Conservation (phyloP, 768 basidiomycete genomes). For the Cantharellus anzutake region DNA sequence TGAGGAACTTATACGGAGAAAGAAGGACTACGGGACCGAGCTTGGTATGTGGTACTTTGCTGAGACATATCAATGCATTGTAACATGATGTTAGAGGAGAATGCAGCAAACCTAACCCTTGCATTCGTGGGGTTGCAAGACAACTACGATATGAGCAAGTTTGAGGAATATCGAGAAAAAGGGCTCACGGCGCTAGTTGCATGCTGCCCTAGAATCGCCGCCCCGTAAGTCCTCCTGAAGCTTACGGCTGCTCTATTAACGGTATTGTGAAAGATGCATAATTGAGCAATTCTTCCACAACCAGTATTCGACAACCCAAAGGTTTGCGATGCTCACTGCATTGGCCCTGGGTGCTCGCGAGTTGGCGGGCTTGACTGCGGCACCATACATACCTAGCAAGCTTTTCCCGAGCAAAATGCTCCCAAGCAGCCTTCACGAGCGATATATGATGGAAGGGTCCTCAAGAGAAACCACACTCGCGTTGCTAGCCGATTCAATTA, state of each 20-base stretch:
- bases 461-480: slow-evolving; percentile 16
- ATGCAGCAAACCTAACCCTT: slow-evolving; percentile 64
- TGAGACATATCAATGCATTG: not conserved
- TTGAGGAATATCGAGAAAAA: slow-evolving; percentile 56
- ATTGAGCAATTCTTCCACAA: slow-evolving; percentile 89
- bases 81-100: slow-evolving; percentile 48
- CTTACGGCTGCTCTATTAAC: not conserved
- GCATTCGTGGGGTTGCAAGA: slow-evolving; percentile 58
- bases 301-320: slow-evolving; percentile 77
- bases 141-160: slow-evolving; percentile 67
- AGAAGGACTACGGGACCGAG: slow-evolving; percentile 71
- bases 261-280: slow-evolving; percentile 33
- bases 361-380: slow-evolving; percentile 34
- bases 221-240: slow-evolving; percentile 41
- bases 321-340: slow-evolving; percentile 69
- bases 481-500: slow-evolving; percentile 42
- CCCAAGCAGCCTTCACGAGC: slow-evolving; percentile 48
- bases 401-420: slow-evolving; percentile 71
- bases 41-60: slow-evolving; percentile 31
- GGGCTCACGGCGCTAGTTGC: slow-evolving; percentile 62
- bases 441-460: slow-evolving; percentile 29
- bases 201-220: slow-evolving; percentile 57
- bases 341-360: slow-evolving; percentile 76
- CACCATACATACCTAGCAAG: slow-evolving; percentile 2
- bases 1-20: slow-evolving; percentile 69